Evolutionary conservation across 225 moss, liverwort and hornwort species (phyloP).

Genomic region (Polytrichum commune): DNA sequence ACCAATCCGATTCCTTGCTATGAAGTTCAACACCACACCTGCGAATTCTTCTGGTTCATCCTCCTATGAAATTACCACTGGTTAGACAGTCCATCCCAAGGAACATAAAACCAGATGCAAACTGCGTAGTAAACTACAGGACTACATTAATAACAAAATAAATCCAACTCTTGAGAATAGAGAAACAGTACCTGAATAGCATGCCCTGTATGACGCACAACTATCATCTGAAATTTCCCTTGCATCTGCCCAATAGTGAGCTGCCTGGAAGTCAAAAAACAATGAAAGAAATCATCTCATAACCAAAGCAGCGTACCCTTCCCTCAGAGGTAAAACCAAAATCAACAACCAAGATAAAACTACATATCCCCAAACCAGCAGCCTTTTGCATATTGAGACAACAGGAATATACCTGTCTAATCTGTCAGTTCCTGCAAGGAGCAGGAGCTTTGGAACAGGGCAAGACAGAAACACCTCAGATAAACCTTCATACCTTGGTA

Average conservation of each 20-base stretch:
- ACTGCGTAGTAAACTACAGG: no score
- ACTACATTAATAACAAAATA: no score
- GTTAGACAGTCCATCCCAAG: no score
- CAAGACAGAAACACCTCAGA: conserved; percentile 96
- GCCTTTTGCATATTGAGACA: neutral
- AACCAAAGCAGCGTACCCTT: no score
- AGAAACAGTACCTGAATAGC: conserved; percentile 78
- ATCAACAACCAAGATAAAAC: no score
- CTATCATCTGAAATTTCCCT: conserved; percentile 99
- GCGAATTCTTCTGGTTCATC: conserved; percentile 96
- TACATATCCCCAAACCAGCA: no score
- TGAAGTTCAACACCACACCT: conserved; percentile 72
- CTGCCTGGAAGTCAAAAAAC: conserved; percentile 39
- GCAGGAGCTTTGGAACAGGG: conserved; percentile 91
- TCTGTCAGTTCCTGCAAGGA: conserved; percentile 97
- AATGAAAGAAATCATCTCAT: no score
- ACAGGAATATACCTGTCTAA: conserved; percentile 68
- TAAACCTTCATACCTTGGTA: conserved; percentile 91
- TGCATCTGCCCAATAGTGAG: conserved; percentile 99
- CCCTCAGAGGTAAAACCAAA: no score
- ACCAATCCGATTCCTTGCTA: conserved; percentile 93
- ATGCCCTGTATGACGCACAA: conserved; percentile 96
- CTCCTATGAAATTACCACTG: conserved; percentile 47
- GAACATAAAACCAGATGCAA: no score
- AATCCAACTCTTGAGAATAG: no score